phyloP scores from a whole-genome alignment of 495 filamentous ascomycete species.

The Xylaria intraflava region DNA sequence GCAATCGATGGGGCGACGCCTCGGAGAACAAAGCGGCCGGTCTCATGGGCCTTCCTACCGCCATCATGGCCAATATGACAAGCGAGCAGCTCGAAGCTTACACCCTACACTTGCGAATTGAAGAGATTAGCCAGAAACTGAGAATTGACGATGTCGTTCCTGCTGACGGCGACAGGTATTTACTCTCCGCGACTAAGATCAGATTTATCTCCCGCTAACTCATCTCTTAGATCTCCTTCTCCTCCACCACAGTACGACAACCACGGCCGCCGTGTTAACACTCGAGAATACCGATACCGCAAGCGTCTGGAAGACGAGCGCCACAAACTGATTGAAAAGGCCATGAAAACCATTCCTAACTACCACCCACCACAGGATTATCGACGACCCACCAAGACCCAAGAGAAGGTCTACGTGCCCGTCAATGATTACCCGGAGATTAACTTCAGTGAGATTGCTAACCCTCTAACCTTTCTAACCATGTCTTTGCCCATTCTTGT shows the following conservation, averaged over 20 bases:
- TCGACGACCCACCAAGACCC: conserved; percentile 95
- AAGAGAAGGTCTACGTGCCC: conserved; percentile 99
- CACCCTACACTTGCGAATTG: conserved; percentile 86
- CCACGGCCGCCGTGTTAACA: conserved; percentile 96
- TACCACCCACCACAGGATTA: conserved; percentile 97
- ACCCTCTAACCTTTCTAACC: conserved; percentile 82
- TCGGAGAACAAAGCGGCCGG: conserved; percentile 97
- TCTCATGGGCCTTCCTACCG: conserved; percentile 92
- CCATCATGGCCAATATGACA: conserved; percentile 95
- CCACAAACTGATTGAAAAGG: conserved; percentile 95
- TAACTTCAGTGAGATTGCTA: conserved; percentile 99
- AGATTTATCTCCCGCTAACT: background rate
- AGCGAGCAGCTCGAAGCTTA: conserved; percentile 97
- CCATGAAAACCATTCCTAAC: conserved; percentile 97
- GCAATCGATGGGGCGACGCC: conserved; percentile 94
- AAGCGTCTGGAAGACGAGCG: conserved; percentile 97
- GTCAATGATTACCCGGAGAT: conserved; percentile 99
- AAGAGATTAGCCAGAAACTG: conserved; percentile 98
- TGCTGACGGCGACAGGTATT: conserved; percentile 83
- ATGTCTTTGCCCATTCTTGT: conserved; percentile 46
- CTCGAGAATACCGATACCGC: conserved; percentile 92
- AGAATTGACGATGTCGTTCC: conserved; percentile 97
- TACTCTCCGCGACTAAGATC: background rate
- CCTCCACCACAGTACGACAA: conserved; percentile 97
- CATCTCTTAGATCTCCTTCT: conserved; percentile 69